Evolutionary conservation across 495 filamentous ascomycete genomes (phyloP).

Genomic region (Parathielavia appendiculata): DNA sequence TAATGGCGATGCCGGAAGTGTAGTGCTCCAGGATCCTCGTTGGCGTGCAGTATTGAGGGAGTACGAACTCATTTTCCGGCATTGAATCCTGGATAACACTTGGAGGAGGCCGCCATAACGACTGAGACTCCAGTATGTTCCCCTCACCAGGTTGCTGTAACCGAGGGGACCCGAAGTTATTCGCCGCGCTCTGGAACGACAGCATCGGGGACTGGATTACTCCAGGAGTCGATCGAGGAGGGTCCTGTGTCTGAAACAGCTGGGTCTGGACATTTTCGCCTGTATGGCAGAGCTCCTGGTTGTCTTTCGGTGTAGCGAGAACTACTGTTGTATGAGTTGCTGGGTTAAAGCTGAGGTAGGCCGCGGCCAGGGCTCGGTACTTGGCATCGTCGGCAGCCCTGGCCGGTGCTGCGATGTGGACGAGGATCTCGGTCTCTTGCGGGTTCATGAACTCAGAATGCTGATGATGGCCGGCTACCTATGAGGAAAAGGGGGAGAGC

Average conservation of each 20-base stretch:
- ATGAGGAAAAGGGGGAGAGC: not conserved
- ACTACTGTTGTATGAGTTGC: constrained; percentile 14
- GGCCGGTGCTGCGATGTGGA: constrained; percentile 64
- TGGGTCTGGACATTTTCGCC: not conserved
- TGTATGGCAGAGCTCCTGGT: not conserved
- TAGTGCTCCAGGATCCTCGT: constrained; percentile 42
- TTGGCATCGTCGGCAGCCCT: constrained; percentile 53
- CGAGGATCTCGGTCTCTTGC: constrained; percentile 55
- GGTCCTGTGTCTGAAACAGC: not conserved
- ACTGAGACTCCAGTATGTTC: constrained; percentile 7
- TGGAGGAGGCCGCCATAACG: constrained; percentile 37
- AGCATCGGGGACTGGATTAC: constrained; percentile 30
- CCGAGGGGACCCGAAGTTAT: constrained; percentile 42
- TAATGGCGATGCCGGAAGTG: constrained; percentile 30
- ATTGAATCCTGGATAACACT: constrained; percentile 42
- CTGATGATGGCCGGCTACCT: not conserved
- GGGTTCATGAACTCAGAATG: constrained; percentile 12
- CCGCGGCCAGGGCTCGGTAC: constrained; percentile 58
- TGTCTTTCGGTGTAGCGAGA: not conserved
- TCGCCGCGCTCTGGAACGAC: constrained; percentile 42
- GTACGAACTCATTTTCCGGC: constrained; percentile 26
- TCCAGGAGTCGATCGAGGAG: not conserved
- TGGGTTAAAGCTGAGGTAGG: constrained; percentile 56
- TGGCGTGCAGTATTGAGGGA: constrained; percentile 35
- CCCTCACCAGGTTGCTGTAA: constrained; percentile 17